Percentiles rank a stretch among this genome's conserved stretches.
These are phyloP conservation scores for Hymenoscyphus scutula DNA, from an alignment of 2,329 filamentous ascomycete species.

Conservation along the genomic window DNA sequence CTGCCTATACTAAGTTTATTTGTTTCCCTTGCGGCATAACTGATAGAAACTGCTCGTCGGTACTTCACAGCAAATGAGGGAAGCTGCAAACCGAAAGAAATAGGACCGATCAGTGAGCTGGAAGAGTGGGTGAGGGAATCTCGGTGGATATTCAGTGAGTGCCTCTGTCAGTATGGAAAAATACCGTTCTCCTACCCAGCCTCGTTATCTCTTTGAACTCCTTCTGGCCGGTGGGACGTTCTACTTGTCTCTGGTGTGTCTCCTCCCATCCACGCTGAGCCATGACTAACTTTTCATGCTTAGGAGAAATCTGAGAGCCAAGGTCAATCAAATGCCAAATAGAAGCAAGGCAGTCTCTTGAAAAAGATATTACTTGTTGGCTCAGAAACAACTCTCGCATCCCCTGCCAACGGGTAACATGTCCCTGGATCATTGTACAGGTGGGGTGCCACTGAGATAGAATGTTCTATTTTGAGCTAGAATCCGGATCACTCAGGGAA, in stretches of 20 bases:
- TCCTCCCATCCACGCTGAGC: not conserved
- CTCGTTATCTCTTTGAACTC: not conserved
- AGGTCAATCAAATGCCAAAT: not conserved
- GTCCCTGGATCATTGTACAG: not conserved
- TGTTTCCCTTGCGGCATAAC: too few relatives aligned
- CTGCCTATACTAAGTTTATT: too few relatives aligned
- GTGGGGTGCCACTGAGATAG: not conserved
- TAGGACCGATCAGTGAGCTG: too few relatives aligned
- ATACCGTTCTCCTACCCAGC: not conserved
- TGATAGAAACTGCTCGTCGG: too few relatives aligned
- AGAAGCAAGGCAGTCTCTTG: not conserved
- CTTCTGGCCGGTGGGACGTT: not conserved
- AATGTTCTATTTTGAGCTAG: not conserved
- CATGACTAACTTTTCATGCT: not conserved
- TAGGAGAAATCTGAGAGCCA: not conserved
- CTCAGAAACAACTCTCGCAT: not conserved
- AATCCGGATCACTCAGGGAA: not conserved
- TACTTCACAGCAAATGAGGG: too few relatives aligned
- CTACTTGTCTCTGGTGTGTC: not conserved
- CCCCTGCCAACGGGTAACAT: not conserved
- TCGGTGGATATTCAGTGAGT: too few relatives aligned
- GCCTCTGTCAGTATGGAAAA: too few relatives aligned
- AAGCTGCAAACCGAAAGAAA: too few relatives aligned
- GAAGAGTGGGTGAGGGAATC: too few relatives aligned
- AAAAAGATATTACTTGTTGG: not conserved